Evolutionary conservation across 192 early-diverging fungal species (phyloP).

Genomic region (Podila clonocystis): DNA sequence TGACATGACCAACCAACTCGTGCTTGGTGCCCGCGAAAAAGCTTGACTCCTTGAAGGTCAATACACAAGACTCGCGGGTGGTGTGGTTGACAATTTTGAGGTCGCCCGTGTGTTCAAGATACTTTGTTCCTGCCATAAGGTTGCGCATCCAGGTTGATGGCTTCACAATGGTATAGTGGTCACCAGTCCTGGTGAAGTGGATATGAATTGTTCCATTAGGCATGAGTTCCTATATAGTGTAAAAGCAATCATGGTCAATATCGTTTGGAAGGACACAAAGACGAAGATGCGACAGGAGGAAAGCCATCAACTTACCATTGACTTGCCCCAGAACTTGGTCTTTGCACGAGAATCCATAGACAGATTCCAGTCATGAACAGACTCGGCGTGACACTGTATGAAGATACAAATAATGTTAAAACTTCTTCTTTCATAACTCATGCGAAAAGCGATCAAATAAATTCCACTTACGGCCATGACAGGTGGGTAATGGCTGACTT

Average conservation of each 20-base stretch:
- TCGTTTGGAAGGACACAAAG: no score
- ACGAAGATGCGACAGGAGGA: no score
- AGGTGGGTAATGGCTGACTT: constrained; percentile 95
- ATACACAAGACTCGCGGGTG: constrained; percentile 74
- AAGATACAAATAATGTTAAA: neutral
- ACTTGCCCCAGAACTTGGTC: constrained; percentile 98
- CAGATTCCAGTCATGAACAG: constrained; percentile 72
- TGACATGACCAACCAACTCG: constrained; percentile 74
- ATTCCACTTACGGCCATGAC: constrained; percentile 76
- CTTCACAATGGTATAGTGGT: constrained; percentile 90
- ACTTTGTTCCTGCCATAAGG: constrained; percentile 85
- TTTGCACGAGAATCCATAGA: constrained; percentile 94
- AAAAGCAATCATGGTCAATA: no score
- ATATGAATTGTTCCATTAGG: constrained; percentile 89
- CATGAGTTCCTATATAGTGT: constrained; percentile 70
- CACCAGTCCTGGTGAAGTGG: constrained; percentile 70
- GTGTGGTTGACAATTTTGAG: constrained; percentile 82
- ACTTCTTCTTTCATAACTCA: neutral
- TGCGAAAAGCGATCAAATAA: no score
- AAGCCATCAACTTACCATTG: constrained; percentile 42
- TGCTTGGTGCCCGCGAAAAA: constrained; percentile 84
- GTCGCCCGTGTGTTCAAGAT: constrained; percentile 92
- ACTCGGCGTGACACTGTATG: constrained; percentile 81
- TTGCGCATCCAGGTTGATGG: constrained; percentile 96
- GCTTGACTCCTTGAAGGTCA: constrained; percentile 92